Evolutionary conservation across 192 early-diverging fungal genomes (phyloP).

Genomic region (Podila horticola): DNA sequence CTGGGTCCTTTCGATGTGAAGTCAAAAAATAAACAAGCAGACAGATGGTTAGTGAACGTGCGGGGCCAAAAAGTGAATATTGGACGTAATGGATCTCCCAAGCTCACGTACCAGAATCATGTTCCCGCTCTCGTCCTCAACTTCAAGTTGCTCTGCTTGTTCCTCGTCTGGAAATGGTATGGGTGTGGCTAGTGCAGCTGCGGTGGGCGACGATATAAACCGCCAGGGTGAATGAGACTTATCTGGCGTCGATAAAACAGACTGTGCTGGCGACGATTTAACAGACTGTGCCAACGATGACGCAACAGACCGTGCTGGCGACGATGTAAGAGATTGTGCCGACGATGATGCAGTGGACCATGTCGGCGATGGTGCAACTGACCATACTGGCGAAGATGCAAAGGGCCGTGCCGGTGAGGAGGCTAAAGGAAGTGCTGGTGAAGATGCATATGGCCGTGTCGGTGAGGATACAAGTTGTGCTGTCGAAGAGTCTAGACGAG

Average conservation of each 20-base stretch:
- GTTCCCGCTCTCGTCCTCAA: neutral
- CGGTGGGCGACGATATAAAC: conserved; percentile 13
- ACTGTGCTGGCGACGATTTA: neutral
- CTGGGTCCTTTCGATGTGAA: neutral
- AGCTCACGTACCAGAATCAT: neutral
- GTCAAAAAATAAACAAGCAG: conserved; percentile 3
- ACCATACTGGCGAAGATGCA: too few relatives aligned
- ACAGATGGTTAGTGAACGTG: too few relatives aligned
- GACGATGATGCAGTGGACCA: neutral
- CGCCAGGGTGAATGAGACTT: conserved; percentile 4
- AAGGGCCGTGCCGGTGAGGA: too few relatives aligned
- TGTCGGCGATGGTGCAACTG: too few relatives aligned
- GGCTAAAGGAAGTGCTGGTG: too few relatives aligned
- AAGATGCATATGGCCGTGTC: neutral
- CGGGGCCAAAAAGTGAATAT: neutral
- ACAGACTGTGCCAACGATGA: neutral
- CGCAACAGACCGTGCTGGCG: neutral
- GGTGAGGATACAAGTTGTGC: conserved; percentile 3
- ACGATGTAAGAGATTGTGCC: neutral
- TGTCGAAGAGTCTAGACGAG: neutral
- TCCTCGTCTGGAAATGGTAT: conserved; percentile 6
- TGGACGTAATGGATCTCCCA: neutral
- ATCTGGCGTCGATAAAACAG: neutral
- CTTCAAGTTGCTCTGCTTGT: too few relatives aligned
- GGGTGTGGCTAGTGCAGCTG: neutral